A percentile compares a stretch with the other conserved stretches of the same genome.
phyloP scores from a whole-genome alignment of 1,139 yeast genomes.

The Scheffersomyces titani region DNA sequence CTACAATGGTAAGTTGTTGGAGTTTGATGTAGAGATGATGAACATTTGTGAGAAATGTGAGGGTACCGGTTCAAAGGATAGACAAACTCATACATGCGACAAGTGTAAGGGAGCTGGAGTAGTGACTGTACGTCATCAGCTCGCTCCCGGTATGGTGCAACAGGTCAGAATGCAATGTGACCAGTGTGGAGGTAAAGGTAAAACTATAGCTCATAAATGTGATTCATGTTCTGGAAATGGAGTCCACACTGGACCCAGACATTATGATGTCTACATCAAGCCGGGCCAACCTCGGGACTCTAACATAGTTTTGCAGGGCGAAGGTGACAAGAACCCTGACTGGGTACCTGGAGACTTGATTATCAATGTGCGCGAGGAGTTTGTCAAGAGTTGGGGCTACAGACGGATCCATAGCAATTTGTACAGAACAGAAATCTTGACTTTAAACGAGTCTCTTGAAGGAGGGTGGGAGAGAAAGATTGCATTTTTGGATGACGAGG shows the following conservation, averaged over 20 bases:
- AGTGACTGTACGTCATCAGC: constrained; percentile 64
- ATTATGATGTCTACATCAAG: constrained; percentile 60
- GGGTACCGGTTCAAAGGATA: constrained; percentile 86
- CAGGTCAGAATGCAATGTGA: constrained; percentile 80
- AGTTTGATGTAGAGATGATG: constrained; percentile 67
- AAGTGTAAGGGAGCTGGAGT: constrained; percentile 79
- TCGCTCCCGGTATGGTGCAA: constrained; percentile 91
- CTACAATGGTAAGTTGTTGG: constrained; percentile 65
- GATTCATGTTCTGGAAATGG: constrained; percentile 69
- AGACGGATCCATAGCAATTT: constrained; percentile 74
- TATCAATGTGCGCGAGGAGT: constrained; percentile 57
- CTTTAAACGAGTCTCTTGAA: constrained; percentile 64
- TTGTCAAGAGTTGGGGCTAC: constrained; percentile 70
- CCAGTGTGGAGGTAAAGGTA: constrained; percentile 77
- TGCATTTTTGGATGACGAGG: constrained; percentile 63
- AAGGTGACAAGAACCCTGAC: constrained; percentile 85
- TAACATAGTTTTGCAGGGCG: constrained; percentile 64
- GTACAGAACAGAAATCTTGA: constrained; percentile 79
- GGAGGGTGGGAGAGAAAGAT: constrained; percentile 83
- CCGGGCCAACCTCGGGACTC: constrained; percentile 72
- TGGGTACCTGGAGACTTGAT: constrained; percentile 78
- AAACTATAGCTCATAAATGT: constrained; percentile 64
- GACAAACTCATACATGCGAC: constrained; percentile 61
- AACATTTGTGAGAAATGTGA: constrained; percentile 74
- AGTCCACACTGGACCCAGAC: constrained; percentile 56